These are phyloP conservation scores for Amaranthus hypochondriacus DNA, from an alignment of 148 eudicot species.

Conservation along the genomic window DNA sequence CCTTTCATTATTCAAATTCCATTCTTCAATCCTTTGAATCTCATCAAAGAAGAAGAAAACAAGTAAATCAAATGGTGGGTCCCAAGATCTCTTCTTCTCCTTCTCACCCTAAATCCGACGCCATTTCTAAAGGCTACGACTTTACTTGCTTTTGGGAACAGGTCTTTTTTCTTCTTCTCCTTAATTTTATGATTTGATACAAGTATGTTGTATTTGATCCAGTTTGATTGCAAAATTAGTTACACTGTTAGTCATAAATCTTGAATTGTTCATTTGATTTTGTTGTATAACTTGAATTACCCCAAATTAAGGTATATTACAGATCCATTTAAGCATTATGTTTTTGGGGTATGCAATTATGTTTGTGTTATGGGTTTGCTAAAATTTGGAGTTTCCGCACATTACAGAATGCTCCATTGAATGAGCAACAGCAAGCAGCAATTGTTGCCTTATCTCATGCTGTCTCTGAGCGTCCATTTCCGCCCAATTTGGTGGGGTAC, in stretches of 20 bases:
- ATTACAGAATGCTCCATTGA: constrained; percentile 79
- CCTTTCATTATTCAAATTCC: too few relatives aligned
- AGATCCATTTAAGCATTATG: constrained; percentile 8
- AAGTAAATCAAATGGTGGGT: constrained; percentile 24
- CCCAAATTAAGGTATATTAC: background rate
- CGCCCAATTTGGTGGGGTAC: constrained; percentile 57
- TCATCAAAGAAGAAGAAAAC: background rate
- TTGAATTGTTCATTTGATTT: constrained; percentile 5
- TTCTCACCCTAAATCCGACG: constrained; percentile 56
- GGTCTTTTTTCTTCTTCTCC: constrained; percentile 32
- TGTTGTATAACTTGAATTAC: background rate
- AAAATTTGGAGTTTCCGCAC: constrained; percentile 1
- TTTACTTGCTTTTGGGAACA: constrained; percentile 96
- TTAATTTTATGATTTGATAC: background rate
- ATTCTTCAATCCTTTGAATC: background rate
- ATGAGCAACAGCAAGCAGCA: constrained; percentile 93
- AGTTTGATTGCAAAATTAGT: background rate
- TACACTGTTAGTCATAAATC: background rate
- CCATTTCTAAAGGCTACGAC: constrained; percentile 78
- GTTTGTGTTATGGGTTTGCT: background rate
- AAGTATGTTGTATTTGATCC: background rate
- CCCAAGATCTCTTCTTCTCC: constrained; percentile 31
- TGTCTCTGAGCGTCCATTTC: constrained; percentile 89
- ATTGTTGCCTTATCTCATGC: constrained; percentile 81
- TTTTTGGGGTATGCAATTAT: background rate